Base-by-base conservation (phyloP, 331 rosid species). In the Saraca asoca region DNA sequence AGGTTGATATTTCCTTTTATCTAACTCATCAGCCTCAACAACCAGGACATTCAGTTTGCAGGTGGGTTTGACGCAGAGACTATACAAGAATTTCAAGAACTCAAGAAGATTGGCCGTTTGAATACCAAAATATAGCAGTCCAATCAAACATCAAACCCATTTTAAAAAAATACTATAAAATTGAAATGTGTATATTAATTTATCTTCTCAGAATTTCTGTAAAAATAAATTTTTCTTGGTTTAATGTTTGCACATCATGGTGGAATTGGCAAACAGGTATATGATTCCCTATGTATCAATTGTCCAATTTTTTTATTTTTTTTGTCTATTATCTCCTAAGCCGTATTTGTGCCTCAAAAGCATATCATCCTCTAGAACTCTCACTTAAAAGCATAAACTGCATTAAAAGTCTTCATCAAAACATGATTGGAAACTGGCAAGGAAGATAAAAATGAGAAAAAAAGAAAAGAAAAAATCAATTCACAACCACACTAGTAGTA, bases 31-130 rank as follows among this genome's bases (percentile, higher is more conserved):
- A 71, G 52, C 55, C 71, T 14, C 49, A 43, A 11, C 14, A 0
- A 37, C 18, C 44, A 34, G 12, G 62, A 56, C 5, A 10, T 80
- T 62, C 94, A 93, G 96, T 90, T 87, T 79, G 98, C 96, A 85
- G 95, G 98, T 53, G 98, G 98, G 29, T 93, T 93, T 67, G 88
- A 93, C 73, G 61, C 72, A 5, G 88, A 82, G 61, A 70, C 95
- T 8, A 60, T 71, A 65, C 71, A 64, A 42, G 73, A 75, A 55
- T 93, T 93, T 60, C 86, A 86, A 68, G 89, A 75, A 56, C 79
- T 93, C 49, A 89, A 80, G 90, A 81, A 76, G 68, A 80, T 69
- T 48, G 88, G 90, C 15, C 19, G 61, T 65, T 49, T 12, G 53
- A 15, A 48, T 54, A 38, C 75, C 79, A 81, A 73, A 66, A 39